Evolutionary conservation across 768 basidiomycete species (phyloP).

Genomic region (Sporobolomyces roseus): DNA sequence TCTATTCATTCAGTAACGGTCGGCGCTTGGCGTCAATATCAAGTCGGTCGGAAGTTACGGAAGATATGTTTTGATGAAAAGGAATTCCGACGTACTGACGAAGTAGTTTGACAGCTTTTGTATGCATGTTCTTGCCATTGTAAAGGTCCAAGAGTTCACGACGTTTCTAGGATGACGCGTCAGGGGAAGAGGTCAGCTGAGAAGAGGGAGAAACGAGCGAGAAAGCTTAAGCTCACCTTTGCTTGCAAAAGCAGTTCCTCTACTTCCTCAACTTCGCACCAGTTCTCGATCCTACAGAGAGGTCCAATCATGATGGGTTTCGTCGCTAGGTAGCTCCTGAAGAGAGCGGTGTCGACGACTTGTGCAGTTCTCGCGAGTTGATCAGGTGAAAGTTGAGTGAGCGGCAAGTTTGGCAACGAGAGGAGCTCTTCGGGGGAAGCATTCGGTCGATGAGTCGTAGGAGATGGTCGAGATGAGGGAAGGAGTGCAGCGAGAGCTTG

Average conservation of each 20-base stretch:
- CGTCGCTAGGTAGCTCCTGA: conserved; percentile 83
- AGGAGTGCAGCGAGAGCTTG: conserved; percentile 70
- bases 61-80: background rate
- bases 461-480: conserved; percentile 66
- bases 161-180: conserved; percentile 65
- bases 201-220: background rate
- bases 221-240: conserved; percentile 57
- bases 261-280: conserved; percentile 93
- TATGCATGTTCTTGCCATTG: conserved; percentile 92
- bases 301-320: conserved; percentile 77
- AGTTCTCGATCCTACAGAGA: conserved; percentile 84
- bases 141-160: conserved; percentile 86
- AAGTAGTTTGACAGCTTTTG: conserved; percentile 76
- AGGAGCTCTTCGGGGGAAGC: conserved; percentile 64
- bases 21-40: background rate
- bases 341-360: conserved; percentile 89
- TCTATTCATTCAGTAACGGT: conserved; percentile 51
- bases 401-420: conserved; percentile 67
- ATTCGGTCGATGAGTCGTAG: conserved; percentile 55
- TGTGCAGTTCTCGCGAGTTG: conserved; percentile 84
- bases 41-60: background rate
- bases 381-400: conserved; percentile 69
- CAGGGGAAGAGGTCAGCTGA: background rate
- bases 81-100: conserved; percentile 61
- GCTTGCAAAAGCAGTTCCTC: conserved; percentile 77